A percentile compares a stretch with the other conserved stretches of the same genome.
phyloP scores from a whole-genome alignment of 768 basidiomycete genomes.

The Sarcomyxa edulis region DNA sequence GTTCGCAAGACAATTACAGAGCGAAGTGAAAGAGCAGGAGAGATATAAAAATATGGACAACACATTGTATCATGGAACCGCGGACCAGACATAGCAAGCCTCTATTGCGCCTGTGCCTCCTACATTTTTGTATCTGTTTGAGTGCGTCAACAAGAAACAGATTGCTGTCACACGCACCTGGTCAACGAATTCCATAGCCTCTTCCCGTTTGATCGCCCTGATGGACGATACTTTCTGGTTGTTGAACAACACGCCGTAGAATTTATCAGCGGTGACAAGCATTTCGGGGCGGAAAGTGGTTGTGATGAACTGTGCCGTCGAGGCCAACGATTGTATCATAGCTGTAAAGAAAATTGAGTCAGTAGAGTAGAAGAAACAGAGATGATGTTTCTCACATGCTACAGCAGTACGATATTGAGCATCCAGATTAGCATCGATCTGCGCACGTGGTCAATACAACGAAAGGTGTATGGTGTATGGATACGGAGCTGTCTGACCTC shows the following conservation, averaged over 20 bases:
- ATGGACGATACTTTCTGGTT: conserved; percentile 94
- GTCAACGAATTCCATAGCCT: conserved; percentile 94
- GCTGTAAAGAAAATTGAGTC: conserved; percentile 23
- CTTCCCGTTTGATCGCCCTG: conserved; percentile 78
- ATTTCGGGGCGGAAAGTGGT: conserved; percentile 99
- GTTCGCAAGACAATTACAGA: too few species aligned
- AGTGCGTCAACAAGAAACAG: neutral
- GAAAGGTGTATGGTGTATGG: neutral
- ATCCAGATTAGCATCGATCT: conserved; percentile 97
- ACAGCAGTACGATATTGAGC: conserved; percentile 98
- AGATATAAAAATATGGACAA: too few species aligned
- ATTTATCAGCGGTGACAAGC: conserved; percentile 92
- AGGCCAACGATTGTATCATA: conserved; percentile 91
- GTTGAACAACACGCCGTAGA: conserved; percentile 95
- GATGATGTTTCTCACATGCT: conserved; percentile 55
- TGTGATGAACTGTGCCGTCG: conserved; percentile 92
- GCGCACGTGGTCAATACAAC: conserved; percentile 1
- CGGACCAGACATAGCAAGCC: too few species aligned
- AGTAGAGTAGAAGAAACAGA: neutral
- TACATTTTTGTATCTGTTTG: conserved; percentile 1
- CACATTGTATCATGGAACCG: too few species aligned
- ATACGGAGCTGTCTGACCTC: conserved; percentile 44
- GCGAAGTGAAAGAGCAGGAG: too few species aligned
- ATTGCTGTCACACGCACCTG: conserved; percentile 40
- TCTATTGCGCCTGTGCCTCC: conserved; percentile 17